Percentiles rank a stretch among this genome's conserved stretches.
phyloP scores from a whole-genome alignment of 257 asterid species.

The Thymus quinquecostatus region DNA sequence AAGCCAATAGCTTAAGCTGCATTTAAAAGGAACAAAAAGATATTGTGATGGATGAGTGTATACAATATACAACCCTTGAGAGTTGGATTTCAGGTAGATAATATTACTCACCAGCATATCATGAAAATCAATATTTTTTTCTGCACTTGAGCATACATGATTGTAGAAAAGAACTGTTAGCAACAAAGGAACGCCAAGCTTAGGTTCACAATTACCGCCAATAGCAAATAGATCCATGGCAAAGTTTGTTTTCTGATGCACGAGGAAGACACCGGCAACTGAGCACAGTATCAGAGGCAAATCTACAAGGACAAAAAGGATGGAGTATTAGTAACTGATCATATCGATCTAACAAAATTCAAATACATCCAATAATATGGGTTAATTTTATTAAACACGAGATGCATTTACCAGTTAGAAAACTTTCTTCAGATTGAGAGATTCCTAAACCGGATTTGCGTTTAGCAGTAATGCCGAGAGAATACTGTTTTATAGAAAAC shows the following conservation, averaged over 20 bases:
- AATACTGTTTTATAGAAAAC: conserved; percentile 55
- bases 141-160: conserved; percentile 59
- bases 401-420: conserved; percentile 51
- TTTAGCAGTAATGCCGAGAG: conserved; percentile 44
- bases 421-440: conserved; percentile 50
- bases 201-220: conserved; percentile 63
- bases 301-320: conserved; percentile 55
- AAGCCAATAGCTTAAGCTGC: conserved; percentile 87
- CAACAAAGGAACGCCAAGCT: conserved; percentile 76
- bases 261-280: conserved; percentile 63
- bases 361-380: neutral
- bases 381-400: conserved; percentile 5
- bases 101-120: conserved; percentile 70
- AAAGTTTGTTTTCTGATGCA: conserved; percentile 63
- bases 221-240: conserved; percentile 66
- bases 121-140: conserved; percentile 45
- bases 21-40: conserved; percentile 22
- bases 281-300: conserved; percentile 73
- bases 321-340: conserved; percentile 21
- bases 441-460: conserved; percentile 43
- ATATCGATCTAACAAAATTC: conserved; percentile 2
- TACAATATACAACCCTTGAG: conserved; percentile 14
- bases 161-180: conserved; percentile 71
- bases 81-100: conserved; percentile 30
- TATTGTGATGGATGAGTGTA: conserved; percentile 23